Evolutionary conservation across 1,284 basidiomycete genomes (phyloP), one percentile per base, ranked within the genome.

Genomic region (Omphalotus olearius): DNA sequence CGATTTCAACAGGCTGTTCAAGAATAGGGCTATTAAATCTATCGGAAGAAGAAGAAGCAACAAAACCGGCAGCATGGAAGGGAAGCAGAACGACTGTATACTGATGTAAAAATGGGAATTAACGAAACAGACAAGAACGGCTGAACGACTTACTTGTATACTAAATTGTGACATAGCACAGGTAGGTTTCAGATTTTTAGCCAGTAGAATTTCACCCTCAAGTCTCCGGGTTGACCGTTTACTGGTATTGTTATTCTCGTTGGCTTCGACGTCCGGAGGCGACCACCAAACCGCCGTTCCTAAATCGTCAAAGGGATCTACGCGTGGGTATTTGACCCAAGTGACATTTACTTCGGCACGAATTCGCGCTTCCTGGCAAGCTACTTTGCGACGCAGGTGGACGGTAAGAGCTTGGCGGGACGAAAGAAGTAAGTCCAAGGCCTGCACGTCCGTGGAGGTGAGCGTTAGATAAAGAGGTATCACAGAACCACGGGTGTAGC

Each of bases 151-250:
- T 39, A 75, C 74, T 53, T 63, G 63, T 23, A 74, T 58, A 48
- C 58, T 62, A 56, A 75, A 72, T 51, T 69, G 61, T 6, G 65
- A 62, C 30, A 74, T 68, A 6, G 49, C 53, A 45, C 66, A 69
- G 4, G 69, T 69, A 3, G 75, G 72, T 45, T 69, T 66, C 17
- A 75, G 56, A 13, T 67, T 66, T 51, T 66, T 67, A 1, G 66
- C 57, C 6, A 75, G 62, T 23, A 69, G 63, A 20, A 77, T 70
- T 56, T 76, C 75, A 13, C 74, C 75, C 41, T 72, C 66, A 26
- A 75, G 55, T 6, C 56, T 55, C 6, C 66, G 62, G 26, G 45
- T 54, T 13, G 55, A 23, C 11, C 30, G 3, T 33, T 33, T 33
- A 9, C 7, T 23, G n/a, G 18, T 16, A 18, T 35, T 16, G 37